Evolutionary conservation across 2,329 filamentous ascomycete genomes (phyloP).

Genomic region (Pyrenophora graminea): DNA sequence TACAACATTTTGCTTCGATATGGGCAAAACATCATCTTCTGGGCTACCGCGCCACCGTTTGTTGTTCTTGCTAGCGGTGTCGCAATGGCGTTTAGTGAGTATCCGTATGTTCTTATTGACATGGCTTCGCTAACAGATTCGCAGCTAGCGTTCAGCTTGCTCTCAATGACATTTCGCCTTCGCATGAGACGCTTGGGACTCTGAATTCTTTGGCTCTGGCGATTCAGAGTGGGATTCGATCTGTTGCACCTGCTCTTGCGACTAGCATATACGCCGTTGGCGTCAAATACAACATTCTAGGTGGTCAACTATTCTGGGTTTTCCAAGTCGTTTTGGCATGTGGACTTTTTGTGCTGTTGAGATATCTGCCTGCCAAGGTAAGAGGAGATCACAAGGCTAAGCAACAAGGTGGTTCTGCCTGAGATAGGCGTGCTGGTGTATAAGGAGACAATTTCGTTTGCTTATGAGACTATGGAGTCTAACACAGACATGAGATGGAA

Average conservation of each 20-base stretch:
- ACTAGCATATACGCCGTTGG: constrained; percentile 71
- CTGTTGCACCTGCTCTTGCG: constrained; percentile 68
- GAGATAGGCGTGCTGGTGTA: background rate
- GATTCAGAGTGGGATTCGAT: constrained; percentile 62
- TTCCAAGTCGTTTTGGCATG: constrained; percentile 50
- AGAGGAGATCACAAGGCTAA: constrained; percentile 16
- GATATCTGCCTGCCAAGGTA: constrained; percentile 31
- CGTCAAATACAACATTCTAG: constrained; percentile 62
- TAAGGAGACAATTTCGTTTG: too few relatives aligned
- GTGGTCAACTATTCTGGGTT: constrained; percentile 70
- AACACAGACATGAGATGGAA: too few relatives aligned
- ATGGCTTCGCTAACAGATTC: constrained; percentile 3
- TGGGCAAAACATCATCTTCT: constrained; percentile 58
- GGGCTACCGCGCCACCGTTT: constrained; percentile 51
- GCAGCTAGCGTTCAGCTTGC: constrained; percentile 68
- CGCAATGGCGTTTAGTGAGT: constrained; percentile 52
- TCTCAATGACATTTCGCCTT: constrained; percentile 74
- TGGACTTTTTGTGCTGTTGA: constrained; percentile 24
- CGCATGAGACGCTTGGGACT: constrained; percentile 66
- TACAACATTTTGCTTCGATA: constrained; percentile 62
- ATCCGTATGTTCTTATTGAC: background rate
- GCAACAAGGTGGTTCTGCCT: background rate
- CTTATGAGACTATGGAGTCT: too few relatives aligned
- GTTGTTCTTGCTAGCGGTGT: constrained; percentile 6
- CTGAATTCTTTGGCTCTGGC: constrained; percentile 73